Evolutionary conservation across 176 grass and related monocot species (phyloP), one percentile per base, ranked within the genome.

Genomic region (Musa beccarii): DNA sequence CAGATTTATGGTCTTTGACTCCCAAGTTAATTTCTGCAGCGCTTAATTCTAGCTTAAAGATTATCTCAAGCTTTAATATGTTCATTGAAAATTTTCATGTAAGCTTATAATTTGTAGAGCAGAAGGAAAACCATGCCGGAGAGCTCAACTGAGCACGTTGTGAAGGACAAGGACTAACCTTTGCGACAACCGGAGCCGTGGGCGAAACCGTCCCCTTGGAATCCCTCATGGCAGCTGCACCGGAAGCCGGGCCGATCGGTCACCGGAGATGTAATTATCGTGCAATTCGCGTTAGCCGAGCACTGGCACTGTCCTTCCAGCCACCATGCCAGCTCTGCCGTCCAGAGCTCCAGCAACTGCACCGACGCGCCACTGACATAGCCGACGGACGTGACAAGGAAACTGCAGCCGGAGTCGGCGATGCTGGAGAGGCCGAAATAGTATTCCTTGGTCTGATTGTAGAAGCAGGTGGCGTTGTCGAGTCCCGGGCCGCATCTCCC

Each of bases 271-370:
- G 12, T 20, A 9, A 70, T 15, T 1, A 0, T 17, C 34, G 43
- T 21, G 68, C 68, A 70, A 6, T 49, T 5, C 4, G 68, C 34
- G 50, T 53, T 21, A 16, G 20, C 49, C 19, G 50, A 28, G 51
- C 69, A 72, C 50, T 29, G 19, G 69, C 69, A 72, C 49, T 53
- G 15, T 22, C 69, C 69, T 2, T 53, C n/a, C 19, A 72, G 50
- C 69, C 69, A 72, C 69, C 69, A 72, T n/a, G 5, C 51, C n/a
- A 72, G 10, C 69, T 72, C 51, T n/a, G 69, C 51, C 17, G 69
- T 16, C 49, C 51, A 4, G 69, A 72, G 23, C 34, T 15, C 34
- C 12, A 50, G 51, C 19, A 53, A 13, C 51, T 4, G 8, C n/a
- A 11, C n/a, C 26, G 50, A 19, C 25, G 1, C 2, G 11, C 10